Evolutionary conservation across 257 asterid genomes (phyloP), one percentile per base, ranked within the genome.

Genomic region (Lithospermum erythrorhizon): DNA sequence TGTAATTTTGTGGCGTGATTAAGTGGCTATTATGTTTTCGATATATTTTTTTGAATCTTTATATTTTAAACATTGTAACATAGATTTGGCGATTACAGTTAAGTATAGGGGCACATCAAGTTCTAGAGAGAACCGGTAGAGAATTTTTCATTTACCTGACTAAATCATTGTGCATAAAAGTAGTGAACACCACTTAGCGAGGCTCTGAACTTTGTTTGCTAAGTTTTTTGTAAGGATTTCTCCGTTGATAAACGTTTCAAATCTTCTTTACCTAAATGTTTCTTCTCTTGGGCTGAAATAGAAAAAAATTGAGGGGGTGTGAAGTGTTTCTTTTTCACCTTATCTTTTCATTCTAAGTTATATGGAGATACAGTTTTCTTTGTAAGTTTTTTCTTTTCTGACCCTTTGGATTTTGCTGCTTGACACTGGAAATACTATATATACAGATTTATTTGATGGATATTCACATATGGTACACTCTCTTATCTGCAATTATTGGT

Each of bases 371-470:
- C 22, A 20, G 19, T 24, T 6, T 19, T 21, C 21, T 16, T 21
- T 24, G 20, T 30, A 35, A 11, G 21, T 29, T 51, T 23, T 15
- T 10, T 53, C 17, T 16, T 59, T 6, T 45, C 2, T 9, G 2
- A 48, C 21, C 6, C 18, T 48, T 20, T 27, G 18, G 3, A 11
- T 22, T 65, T 55, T 5, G 29, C 49, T 16, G n/a, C 0, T 30
- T 27, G 17, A 16, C 9, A 24, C 21, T 29, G 6, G 17, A n/a
- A 17, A n/a, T n/a, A n/a, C 29, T 47, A 18, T 21, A 25, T 67
- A 60, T 69, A 30, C 86, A 91, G 98, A 88, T 91, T 29, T 91
- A 91, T 78, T 52, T 88, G 60, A 91, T 91, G 98, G 98, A 91
- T 78, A 83, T 88, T 70, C 95, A 91, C 78, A 91, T 91, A 25